A percentile compares a stretch with the other conserved stretches of the same genome.
phyloP scores from a whole-genome alignment of 345 rosid genomes.

The Rhizophora apiculata region DNA sequence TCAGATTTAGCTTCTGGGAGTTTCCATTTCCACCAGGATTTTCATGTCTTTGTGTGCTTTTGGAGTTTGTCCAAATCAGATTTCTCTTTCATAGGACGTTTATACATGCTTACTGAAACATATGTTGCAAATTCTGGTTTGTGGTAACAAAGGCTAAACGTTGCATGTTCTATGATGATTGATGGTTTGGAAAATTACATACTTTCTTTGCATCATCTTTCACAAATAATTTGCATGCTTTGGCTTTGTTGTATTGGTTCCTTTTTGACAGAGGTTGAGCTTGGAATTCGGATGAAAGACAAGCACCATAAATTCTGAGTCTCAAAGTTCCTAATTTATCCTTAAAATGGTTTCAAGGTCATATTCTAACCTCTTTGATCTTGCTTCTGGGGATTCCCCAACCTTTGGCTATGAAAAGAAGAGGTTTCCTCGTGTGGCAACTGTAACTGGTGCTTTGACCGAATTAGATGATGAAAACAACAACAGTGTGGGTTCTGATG shows the following conservation, averaged over 20 bases:
- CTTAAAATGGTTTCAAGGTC: slow-evolving; percentile 77
- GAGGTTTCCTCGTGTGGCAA: slow-evolving; percentile 87
- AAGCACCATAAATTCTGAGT: slow-evolving; percentile 10
- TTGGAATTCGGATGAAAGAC: slow-evolving; percentile 5
- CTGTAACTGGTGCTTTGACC: slow-evolving; percentile 75
- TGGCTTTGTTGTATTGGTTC: not conserved
- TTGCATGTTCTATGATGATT: not conserved
- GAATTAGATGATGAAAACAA: slow-evolving; percentile 77
- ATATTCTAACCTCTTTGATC: slow-evolving; percentile 88
- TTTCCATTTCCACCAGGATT: not conserved
- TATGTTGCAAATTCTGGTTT: not conserved
- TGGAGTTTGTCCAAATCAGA: not conserved
- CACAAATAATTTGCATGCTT: not conserved
- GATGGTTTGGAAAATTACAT: not conserved
- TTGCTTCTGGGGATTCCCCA: slow-evolving; percentile 65
- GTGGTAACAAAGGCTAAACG: not conserved
- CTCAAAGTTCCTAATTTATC: slow-evolving; percentile 4
- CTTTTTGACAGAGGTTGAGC: slow-evolving; percentile 14
- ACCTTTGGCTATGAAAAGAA: slow-evolving; percentile 57
- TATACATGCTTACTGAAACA: not conserved
- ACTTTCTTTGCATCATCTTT: not conserved
- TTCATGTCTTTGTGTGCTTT: not conserved
- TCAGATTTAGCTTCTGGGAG: slow-evolving; percentile 18
- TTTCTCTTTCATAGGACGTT: not conserved
- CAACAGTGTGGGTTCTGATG: slow-evolving; percentile 75